Conservation (phyloP, 139 green algal species). For the Picochlorum sp. region DNA sequence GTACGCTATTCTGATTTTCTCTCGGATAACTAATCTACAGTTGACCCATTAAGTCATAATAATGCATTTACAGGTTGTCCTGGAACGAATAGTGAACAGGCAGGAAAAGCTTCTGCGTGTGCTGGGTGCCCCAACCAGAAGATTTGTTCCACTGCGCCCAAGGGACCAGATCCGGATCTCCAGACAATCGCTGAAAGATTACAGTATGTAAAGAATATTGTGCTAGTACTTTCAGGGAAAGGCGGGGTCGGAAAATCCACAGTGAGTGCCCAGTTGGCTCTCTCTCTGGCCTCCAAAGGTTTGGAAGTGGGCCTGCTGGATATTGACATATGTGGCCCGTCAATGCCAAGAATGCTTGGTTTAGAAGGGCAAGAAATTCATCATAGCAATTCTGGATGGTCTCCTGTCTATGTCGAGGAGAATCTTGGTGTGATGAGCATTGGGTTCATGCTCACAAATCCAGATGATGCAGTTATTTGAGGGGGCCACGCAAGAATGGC, state of each 20-base stretch:
- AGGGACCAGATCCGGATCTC: slow-evolving; percentile 82
- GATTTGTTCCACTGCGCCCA: slow-evolving; percentile 75
- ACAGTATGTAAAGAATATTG: slow-evolving; percentile 66
- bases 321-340: slow-evolving; percentile 97
- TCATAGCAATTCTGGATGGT: slow-evolving; percentile 72
- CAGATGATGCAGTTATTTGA: slow-evolving; percentile 95
- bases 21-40: background rate
- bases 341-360: slow-evolving; percentile 87
- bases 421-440: slow-evolving; percentile 98
- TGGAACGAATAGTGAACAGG: slow-evolving; percentile 61
- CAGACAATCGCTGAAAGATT: slow-evolving; percentile 67
- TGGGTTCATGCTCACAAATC: slow-evolving; percentile 92
- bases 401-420: slow-evolving; percentile 83
- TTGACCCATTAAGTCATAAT: background rate
- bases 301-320: slow-evolving; percentile 86
- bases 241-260: slow-evolving; percentile 97
- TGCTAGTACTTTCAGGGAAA: slow-evolving; percentile 96
- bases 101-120: slow-evolving; percentile 74
- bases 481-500: slow-evolving; percentile 89
- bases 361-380: slow-evolving; percentile 89
- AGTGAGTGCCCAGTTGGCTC: slow-evolving; percentile 86
- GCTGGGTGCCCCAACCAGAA: slow-evolving; percentile 89
- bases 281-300: slow-evolving; percentile 60
- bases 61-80: slow-evolving; percentile 62
- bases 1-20: slow-evolving; percentile 1